Evolutionary conservation across 805 yeast genomes (phyloP), one percentile per base, ranked within the genome.

Genomic region (Ogataea degrootiae): DNA sequence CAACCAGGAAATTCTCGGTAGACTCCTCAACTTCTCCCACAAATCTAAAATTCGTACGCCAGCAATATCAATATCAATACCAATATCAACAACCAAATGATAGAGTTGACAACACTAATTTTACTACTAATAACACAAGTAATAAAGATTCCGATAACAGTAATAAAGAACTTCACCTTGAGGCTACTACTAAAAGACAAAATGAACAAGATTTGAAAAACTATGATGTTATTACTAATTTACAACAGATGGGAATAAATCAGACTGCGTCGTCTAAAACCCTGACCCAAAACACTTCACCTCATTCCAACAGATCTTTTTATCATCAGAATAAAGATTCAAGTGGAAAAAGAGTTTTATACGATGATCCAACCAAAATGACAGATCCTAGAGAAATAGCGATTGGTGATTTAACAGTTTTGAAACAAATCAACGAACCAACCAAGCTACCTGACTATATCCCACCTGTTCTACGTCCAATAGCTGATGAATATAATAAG

Each of bases 381-480:
- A 21, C 17, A 5, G 39, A 29, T 16, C 39, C 45, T 15, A 42
- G 54, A 39, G 54, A 50, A 15, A 50, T 46, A 34, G 22, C 22
- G 15, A 44, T 40, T 35, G 39, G 43, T 11, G 52, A 42, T 4
- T 14, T 49, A 19, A 14, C 49, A 1, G 49, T 51, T 1, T 37
- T 57, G 8, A 56, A 70, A 49, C 80, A 75, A 51, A 74, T 77
- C 37, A 74, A 76, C 55, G 73, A 71, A 48, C 69, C 71, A 39
- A 68, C 71, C 47, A 75, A 72, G 54, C 65, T 75, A 42, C 77
- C 79, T 5, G 60, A 74, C 48, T 70, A 74, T 56, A 63, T 73
- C 2, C 83, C 83, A 5, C 79, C 82, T 2, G 82, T 77, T 15
- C 66, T 78, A 45, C 61, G 82, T 33, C 79, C 80, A 11, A 31